Evolutionary conservation across 305 asterid genomes (phyloP).

Genomic region (Fraxinus latifolia): DNA sequence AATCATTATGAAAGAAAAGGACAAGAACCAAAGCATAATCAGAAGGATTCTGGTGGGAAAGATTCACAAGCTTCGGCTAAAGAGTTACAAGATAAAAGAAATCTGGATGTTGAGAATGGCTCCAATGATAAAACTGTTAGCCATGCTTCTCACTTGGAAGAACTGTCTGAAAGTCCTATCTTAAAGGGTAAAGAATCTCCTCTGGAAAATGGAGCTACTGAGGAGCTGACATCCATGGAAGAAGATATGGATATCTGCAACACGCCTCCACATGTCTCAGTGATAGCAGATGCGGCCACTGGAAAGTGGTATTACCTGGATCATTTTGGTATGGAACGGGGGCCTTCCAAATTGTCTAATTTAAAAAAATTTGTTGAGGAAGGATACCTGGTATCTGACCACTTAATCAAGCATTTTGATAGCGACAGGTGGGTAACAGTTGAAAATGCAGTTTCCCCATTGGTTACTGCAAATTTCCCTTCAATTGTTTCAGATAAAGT

Average conservation of each 20-base stretch:
- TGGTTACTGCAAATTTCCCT: conserved; percentile 53
- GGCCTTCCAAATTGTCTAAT: conserved; percentile 82
- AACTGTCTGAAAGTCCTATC: conserved; percentile 38
- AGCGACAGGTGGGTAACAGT: conserved; percentile 96
- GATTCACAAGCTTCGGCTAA: conserved; percentile 40
- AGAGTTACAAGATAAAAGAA: conserved; percentile 53
- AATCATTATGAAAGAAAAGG: conserved; percentile 52
- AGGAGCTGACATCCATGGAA: conserved; percentile 88
- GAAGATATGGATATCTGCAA: conserved; percentile 99
- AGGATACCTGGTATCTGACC: conserved; percentile 89
- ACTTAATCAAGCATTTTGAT: conserved; percentile 77
- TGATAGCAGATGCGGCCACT: conserved; percentile 45
- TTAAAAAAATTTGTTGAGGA: conserved; percentile 71
- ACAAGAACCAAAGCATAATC: conserved; percentile 56
- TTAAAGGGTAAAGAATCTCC: conserved; percentile 39
- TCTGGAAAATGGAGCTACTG: conserved; percentile 58
- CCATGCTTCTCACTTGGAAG: conserved; percentile 32
- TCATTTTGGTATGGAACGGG: conserved; percentile 70
- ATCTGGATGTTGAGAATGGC: conserved; percentile 34
- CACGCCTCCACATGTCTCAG: conserved; percentile 88
- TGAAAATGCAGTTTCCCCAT: conserved; percentile 94
- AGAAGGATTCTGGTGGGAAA: conserved; percentile 49
- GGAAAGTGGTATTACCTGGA: conserved; percentile 95
- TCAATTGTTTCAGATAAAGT: conserved; percentile 80
- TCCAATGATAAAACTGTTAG: conserved; percentile 40